Conservation (phyloP, 164 flowering plant species). For the Pachysandra terminalis region DNA sequence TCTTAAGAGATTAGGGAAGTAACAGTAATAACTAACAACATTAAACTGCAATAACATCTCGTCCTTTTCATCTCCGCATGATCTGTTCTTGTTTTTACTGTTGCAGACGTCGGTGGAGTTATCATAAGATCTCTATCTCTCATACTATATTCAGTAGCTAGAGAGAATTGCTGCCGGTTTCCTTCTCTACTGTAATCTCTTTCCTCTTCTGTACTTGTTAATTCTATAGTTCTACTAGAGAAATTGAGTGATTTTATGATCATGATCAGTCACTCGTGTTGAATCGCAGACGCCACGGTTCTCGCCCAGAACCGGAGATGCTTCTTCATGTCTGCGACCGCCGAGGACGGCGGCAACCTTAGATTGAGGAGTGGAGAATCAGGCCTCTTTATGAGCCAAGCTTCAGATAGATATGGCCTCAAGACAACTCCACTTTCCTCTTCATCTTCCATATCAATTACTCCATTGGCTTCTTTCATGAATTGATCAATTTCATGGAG, state of each 20-base stretch:
- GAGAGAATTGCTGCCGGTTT: no score
- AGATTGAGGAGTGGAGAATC: conserved; percentile 51
- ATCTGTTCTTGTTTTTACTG: not conserved
- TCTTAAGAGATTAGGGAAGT: no score
- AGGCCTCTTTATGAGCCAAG: conserved; percentile 58
- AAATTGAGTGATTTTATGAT: conserved; percentile 11
- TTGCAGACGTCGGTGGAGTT: conserved; percentile 1
- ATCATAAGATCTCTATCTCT: no score
- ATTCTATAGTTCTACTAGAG: not conserved
- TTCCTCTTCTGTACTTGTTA: not conserved
- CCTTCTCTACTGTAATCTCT: no score
- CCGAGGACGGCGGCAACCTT: conserved; percentile 29
- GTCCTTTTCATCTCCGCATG: not conserved
- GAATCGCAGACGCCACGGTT: conserved; percentile 46
- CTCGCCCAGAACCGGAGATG: conserved; percentile 60
- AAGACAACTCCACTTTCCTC: conserved; percentile 12
- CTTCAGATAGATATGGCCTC: conserved; percentile 70
- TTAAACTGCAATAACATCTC: no score
- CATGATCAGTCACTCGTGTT: no score
- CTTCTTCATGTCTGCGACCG: conserved; percentile 52
- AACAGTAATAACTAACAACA: no score
- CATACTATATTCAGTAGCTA: no score
- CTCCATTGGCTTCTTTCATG: not conserved
- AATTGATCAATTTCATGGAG: conserved; percentile 4
- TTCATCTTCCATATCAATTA: conserved; percentile 10